phyloP scores from a whole-genome alignment of 805 yeast species.

The Ogataea nonfermentans region DNA sequence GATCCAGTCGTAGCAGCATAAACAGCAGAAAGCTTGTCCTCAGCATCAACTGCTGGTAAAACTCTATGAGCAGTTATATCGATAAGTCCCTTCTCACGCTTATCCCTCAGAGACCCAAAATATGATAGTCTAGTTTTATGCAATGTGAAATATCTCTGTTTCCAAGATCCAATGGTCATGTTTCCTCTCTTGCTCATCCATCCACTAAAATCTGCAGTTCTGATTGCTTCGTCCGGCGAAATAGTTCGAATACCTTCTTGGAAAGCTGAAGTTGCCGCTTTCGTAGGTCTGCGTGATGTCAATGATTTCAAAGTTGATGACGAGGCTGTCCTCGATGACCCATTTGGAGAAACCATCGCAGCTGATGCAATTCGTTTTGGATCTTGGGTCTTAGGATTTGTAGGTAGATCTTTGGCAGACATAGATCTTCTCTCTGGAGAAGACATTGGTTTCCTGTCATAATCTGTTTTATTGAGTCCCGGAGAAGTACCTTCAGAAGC shows the following conservation, averaged over 20 bases:
- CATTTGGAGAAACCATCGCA: slow-evolving; percentile 28
- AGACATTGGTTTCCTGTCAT: slow-evolving; percentile 10
- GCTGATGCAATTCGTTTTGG: slow-evolving; percentile 44
- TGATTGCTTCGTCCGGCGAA: slow-evolving; percentile 74
- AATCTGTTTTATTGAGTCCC: slow-evolving; percentile 16
- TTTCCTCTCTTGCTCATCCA: slow-evolving; percentile 96
- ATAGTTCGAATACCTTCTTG: slow-evolving; percentile 82
- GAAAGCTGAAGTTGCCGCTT: slow-evolving; percentile 73
- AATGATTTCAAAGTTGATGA: slow-evolving; percentile 39
- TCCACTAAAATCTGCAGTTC: slow-evolving; percentile 76
- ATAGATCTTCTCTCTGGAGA: slow-evolving; percentile 47
- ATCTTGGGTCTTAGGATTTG: slow-evolving; percentile 23
- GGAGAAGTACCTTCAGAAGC: slow-evolving; percentile 10
- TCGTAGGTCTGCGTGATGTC: slow-evolving; percentile 40
- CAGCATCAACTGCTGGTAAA: slow-evolving; percentile 70
- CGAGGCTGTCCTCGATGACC: slow-evolving; percentile 47
- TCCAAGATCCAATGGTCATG: slow-evolving; percentile 86
- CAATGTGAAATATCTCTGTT: slow-evolving; percentile 76
- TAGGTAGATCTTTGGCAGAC: slow-evolving; percentile 44
- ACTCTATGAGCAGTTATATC: slow-evolving; percentile 96
- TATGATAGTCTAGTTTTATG: slow-evolving; percentile 94
- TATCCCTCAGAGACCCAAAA: slow-evolving; percentile 74
- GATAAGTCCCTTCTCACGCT: slow-evolving; percentile 84
- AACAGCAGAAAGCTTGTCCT: slow-evolving; percentile 75
- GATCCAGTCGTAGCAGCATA: slow-evolving; percentile 93